Percentiles rank a stretch among this genome's conserved stretches.
phyloP scores from a whole-genome alignment of 768 basidiomycete genomes.

The Suillus ampliporus region DNA sequence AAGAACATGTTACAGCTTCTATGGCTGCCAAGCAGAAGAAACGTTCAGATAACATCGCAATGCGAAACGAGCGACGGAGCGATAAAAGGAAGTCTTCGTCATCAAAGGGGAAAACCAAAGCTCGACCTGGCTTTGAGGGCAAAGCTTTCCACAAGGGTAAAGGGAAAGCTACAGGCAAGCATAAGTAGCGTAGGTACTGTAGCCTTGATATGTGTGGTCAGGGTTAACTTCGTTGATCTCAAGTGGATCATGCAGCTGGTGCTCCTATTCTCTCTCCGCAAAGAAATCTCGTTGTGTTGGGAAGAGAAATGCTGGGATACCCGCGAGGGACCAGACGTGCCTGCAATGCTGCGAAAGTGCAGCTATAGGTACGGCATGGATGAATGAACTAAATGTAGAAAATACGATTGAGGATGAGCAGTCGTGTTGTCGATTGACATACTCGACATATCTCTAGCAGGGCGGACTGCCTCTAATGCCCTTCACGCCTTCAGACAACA shows the following conservation, averaged over 20 bases:
- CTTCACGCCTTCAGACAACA: not conserved
- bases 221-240: not conserved
- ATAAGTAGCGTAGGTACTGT: conserved; percentile 22
- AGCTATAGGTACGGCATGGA: no score
- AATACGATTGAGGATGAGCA: no score
- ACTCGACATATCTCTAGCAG: no score
- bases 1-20: conserved; percentile 71
- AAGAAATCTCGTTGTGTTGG: no score
- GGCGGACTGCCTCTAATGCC: no score
- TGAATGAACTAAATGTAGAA: no score
- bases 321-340: no score
- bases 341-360: no score
- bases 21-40: conserved; percentile 8
- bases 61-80: conserved; percentile 76
- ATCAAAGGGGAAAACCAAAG: conserved; percentile 55
- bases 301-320: not conserved
- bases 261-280: no score
- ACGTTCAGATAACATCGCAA: conserved; percentile 76
- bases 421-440: no score
- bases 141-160: conserved; percentile 71
- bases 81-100: conserved; percentile 58
- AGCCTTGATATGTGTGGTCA: not conserved
- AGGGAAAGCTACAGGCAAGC: conserved; percentile 35
- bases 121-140: conserved; percentile 87
- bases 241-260: not conserved